These are phyloP conservation scores for Candida schatavii DNA, from an alignment of 805 yeast species.

Conservation along the genomic window DNA sequence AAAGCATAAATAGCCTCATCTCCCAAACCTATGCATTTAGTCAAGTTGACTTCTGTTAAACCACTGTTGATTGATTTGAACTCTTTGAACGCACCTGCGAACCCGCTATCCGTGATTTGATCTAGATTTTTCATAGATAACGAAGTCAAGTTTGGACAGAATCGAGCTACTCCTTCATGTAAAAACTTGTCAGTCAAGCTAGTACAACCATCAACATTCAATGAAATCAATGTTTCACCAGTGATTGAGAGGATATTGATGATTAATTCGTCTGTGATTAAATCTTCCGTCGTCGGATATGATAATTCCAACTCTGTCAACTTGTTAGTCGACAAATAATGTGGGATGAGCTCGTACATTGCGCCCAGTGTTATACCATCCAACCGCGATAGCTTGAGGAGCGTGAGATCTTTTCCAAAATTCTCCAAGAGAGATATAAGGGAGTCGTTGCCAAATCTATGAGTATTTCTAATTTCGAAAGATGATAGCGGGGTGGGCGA, in stretches of 20 bases:
- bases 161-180: conserved; percentile 55
- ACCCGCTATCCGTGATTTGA: conserved; percentile 66
- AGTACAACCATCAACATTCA: conserved; percentile 72
- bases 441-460: conserved; percentile 70
- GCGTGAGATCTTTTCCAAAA: conserved; percentile 51
- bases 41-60: conserved; percentile 55
- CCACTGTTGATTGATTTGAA: conserved; percentile 48
- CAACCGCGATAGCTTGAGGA: conserved; percentile 60
- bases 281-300: conserved; percentile 62
- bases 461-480: conserved; percentile 76
- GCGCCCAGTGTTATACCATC: conserved; percentile 65
- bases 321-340: conserved; percentile 44
- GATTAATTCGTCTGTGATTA: conserved; percentile 66
- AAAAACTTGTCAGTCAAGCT: conserved; percentile 65
- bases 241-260: conserved; percentile 56
- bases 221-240: conserved; percentile 57
- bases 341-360: conserved; percentile 63
- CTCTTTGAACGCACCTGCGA: conserved; percentile 53
- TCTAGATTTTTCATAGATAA: conserved; percentile 60
- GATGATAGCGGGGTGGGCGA: conserved; percentile 44
- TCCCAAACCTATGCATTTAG: conserved; percentile 63
- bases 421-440: conserved; percentile 59
- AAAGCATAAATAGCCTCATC: conserved; percentile 62
- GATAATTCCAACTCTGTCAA: conserved; percentile 62
- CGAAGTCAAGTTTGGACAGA: conserved; percentile 53